Conservation (phyloP, 345 rosid genomes). For the Bruguiera sexangula region DNA sequence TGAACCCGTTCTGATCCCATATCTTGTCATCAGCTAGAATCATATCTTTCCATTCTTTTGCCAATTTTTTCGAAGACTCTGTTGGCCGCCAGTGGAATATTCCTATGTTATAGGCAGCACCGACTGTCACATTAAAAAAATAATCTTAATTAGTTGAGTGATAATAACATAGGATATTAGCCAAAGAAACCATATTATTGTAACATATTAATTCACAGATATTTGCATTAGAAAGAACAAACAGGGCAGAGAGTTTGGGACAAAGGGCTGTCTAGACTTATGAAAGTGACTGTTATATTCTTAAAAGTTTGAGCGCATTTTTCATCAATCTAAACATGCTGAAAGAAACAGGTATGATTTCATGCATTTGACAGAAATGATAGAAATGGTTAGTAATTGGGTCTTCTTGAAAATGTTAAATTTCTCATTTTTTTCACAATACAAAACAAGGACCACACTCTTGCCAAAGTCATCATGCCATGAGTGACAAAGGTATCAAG, state of each 20-base stretch:
- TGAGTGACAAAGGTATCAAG: neutral
- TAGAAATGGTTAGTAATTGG: neutral
- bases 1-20: constrained; percentile 99
- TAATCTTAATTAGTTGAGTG: constrained; percentile 1
- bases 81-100: constrained; percentile 98
- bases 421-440: neutral
- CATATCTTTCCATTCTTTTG: constrained; percentile 88
- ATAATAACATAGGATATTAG: neutral
- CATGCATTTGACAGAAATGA: neutral
- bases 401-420: neutral
- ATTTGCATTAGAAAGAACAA: neutral
- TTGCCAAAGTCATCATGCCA: neutral
- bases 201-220: too few species aligned
- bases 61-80: constrained; percentile 71
- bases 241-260: neutral
- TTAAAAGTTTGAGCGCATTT: neutral
- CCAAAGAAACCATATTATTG: neutral
- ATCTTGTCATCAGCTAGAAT: constrained; percentile 86
- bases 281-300: neutral
- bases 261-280: neutral
- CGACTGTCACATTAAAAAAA: constrained; percentile 44
- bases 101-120: constrained; percentile 91
- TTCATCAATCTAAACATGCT: too few species aligned
- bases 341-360: neutral
- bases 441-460: neutral